Base-by-base conservation (phyloP, 1,284 basidiomycete genomes). In the Fomes fomentarius region DNA sequence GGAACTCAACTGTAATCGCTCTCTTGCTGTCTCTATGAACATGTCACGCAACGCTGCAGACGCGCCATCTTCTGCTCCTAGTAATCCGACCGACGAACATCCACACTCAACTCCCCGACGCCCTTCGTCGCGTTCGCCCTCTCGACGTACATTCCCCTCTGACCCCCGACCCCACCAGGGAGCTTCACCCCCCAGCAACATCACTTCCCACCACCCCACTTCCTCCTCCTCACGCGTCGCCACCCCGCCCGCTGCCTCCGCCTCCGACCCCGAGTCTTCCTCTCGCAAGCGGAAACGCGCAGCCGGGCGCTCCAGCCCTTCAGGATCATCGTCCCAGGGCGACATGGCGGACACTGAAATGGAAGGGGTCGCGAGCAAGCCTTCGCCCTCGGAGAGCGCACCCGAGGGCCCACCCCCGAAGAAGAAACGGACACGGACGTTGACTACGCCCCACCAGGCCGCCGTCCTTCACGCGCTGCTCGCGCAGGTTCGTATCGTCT, bases 381-480 rank as follows among this genome's bases (percentile, higher is more conserved):
- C 60, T 4, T 48, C 53, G 22, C 38, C 56, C 10, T 60, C 65
- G 17, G 62, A 64, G 41, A 52, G 57, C 14, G 54, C 59, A n/a
- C 53, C 61, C 11, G 52, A 62, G n/a, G 56, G 62, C 22, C 70
- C 74, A 43, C 78, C 79, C 30, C 73, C 77, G 34, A 88, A 88
- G 74, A 89, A 87, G 70, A 91, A 91, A 72, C 81, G 88, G 62
- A 93, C 91, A 62, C 74, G 82, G 38, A 93, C 91, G 15, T 76
- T 93, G 54, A 93, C 91, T 39, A 93, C 91, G 12, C 89, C 91
- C 7, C 87, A 92, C 64, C 91, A 93, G 68, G 85, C 90, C 50
- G 86, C 88, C 14, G 90, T 91, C 19, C 76, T 93, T 15, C 90
- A 92, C 64, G 85, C 87, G 8, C 78, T 93, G 40, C 79, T 93